These are phyloP conservation scores for Plasmodium knowlesi DNA, from an alignment of 169 alveolate species.

Conservation along the genomic window DNA sequence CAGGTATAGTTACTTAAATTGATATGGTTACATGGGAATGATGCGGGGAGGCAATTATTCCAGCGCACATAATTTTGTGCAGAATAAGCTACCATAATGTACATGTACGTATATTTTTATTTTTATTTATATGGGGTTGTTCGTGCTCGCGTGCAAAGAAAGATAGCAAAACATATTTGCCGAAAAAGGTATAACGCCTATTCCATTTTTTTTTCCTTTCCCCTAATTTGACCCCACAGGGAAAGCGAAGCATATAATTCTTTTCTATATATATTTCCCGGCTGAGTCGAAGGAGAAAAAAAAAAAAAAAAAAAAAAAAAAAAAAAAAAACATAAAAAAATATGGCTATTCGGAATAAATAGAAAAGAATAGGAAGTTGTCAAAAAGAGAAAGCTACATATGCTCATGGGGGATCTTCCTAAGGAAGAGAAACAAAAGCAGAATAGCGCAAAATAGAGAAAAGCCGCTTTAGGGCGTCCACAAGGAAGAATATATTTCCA, in stretches of 20 bases:
- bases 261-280: neutral
- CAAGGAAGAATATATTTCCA: neutral
- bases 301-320: slow-evolving; percentile 23
- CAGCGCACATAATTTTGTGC: neutral
- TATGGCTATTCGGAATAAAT: neutral
- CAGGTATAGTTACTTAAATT: neutral
- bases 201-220: neutral
- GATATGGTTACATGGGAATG: neutral
- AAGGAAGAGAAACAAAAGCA: neutral
- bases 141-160: neutral
- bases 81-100: neutral
- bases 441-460: neutral
- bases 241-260: neutral
- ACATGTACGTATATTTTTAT: neutral
- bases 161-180: neutral
- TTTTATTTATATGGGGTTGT: neutral
- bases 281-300: neutral
- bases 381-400: neutral
- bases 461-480: neutral
- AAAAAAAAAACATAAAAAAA: neutral
- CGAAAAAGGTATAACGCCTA: neutral
- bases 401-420: neutral
- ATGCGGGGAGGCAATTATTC: neutral
- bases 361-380: neutral
- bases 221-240: neutral